Evolutionary conservation across 1,284 basidiomycete species (phyloP).

Genomic region (Sphagnurus paluster): DNA sequence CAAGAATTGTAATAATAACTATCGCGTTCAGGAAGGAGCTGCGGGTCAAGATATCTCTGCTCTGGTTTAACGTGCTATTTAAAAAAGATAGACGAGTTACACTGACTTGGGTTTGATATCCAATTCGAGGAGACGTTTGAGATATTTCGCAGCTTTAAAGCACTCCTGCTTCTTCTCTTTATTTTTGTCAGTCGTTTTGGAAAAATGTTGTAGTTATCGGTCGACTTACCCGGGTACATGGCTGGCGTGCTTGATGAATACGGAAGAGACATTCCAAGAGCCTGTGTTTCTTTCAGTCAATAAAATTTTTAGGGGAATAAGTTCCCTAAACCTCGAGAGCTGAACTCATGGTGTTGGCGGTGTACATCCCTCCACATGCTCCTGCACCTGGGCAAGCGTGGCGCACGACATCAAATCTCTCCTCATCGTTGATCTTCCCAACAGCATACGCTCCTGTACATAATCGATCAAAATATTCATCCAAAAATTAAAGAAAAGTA

Average conservation of each 20-base stretch:
- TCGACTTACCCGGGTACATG: slow-evolving; percentile 60
- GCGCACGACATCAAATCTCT: slow-evolving; percentile 78
- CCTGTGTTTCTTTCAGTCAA: slow-evolving; percentile 21
- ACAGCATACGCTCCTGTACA: slow-evolving; percentile 65
- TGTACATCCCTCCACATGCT: slow-evolving; percentile 85
- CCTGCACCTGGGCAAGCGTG: slow-evolving; percentile 83
- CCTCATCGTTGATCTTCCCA: slow-evolving; percentile 74
- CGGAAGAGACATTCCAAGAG: slow-evolving; percentile 87
- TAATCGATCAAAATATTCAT: slow-evolving; percentile 3
- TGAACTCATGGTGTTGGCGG: slow-evolving; percentile 89
- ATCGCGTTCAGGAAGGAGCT: slow-evolving; percentile 93
- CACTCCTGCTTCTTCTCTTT: slow-evolving; percentile 86
- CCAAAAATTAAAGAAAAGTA: not conserved
- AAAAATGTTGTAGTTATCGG: not conserved
- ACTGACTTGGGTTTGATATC: slow-evolving; percentile 82
- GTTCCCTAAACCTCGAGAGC: slow-evolving; percentile 70
- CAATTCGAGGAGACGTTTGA: slow-evolving; percentile 80
- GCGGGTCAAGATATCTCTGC: slow-evolving; percentile 87
- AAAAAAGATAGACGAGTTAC: not conserved
- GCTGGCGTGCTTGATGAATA: slow-evolving; percentile 88
- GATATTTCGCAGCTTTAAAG: slow-evolving; percentile 76
- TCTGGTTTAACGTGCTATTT: not conserved
- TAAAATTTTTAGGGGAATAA: not conserved
- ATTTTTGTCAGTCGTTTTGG: slow-evolving; percentile 1
- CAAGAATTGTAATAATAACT: slow-evolving; percentile 79